Evolutionary conservation across 2,329 filamentous ascomycete species (phyloP).

Genomic region (Colletotrichum sp.): DNA sequence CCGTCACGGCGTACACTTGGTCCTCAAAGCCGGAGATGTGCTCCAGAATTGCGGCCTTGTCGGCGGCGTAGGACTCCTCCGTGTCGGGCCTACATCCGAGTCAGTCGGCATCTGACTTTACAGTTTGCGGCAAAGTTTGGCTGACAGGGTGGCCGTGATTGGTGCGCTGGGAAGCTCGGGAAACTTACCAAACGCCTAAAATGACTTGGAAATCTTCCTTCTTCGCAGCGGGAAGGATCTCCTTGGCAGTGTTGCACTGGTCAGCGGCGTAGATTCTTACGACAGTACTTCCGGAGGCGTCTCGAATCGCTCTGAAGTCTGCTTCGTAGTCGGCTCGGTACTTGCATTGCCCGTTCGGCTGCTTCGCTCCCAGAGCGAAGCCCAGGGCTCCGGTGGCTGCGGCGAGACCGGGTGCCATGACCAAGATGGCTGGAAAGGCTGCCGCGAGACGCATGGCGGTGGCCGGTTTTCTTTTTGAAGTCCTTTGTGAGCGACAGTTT

Average conservation of each 20-base stretch:
- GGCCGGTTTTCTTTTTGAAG: not conserved
- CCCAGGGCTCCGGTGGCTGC: conserved; percentile 54
- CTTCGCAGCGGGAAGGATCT: conserved; percentile 70
- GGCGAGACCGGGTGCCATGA: conserved; percentile 35
- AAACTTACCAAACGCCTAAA: conserved; percentile 69
- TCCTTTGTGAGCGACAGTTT: not conserved
- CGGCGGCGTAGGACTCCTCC: conserved; percentile 64
- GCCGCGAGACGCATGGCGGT: not conserved
- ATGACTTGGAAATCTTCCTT: conserved; percentile 69
- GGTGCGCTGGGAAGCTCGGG: not conserved
- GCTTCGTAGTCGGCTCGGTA: conserved; percentile 63
- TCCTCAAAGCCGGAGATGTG: conserved; percentile 55
- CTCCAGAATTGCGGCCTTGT: conserved; percentile 55
- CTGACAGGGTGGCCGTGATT: not conserved
- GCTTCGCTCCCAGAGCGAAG: conserved; percentile 71
- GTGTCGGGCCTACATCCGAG: conserved; percentile 58
- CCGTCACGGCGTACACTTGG: conserved; percentile 71
- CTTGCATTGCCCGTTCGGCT: conserved; percentile 66
- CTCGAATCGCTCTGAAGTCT: conserved; percentile 67
- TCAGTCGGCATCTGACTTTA: not conserved
- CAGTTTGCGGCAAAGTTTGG: not conserved
- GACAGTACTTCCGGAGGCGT: conserved; percentile 52
- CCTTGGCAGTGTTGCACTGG: conserved; percentile 68
- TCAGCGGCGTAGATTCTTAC: conserved; percentile 72
- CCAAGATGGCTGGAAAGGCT: conserved; percentile 15